phyloP scores from a whole-genome alignment of 768 basidiomycete genomes.

The Russula abietina region DNA sequence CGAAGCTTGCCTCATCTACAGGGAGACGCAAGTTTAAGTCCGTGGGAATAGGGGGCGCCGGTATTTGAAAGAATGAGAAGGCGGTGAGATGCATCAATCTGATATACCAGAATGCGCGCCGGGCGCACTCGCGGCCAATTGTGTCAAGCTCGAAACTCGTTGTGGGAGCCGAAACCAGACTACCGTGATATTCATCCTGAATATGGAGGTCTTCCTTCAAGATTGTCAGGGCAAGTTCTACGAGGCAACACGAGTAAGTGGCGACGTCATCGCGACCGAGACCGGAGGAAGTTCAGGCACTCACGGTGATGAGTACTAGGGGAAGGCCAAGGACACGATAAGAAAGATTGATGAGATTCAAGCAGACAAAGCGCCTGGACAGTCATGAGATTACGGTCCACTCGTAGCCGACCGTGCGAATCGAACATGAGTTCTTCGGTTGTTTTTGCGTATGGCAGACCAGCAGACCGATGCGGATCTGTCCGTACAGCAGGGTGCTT shows the following conservation, averaged over 20 bases:
- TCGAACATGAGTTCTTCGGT: constrained; percentile 70
- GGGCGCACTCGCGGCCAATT: constrained; percentile 72
- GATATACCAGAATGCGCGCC: constrained; percentile 77
- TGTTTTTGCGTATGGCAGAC: constrained; percentile 44
- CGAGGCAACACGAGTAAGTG: constrained; percentile 21
- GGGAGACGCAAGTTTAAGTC: constrained; percentile 62
- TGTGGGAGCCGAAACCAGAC: constrained; percentile 52
- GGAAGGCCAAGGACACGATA: constrained; percentile 24
- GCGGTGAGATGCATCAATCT: constrained; percentile 51
- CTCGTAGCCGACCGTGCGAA: constrained; percentile 53
- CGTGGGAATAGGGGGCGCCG: constrained; percentile 34
- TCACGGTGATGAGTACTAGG: constrained; percentile 28
- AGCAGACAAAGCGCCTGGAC: constrained; percentile 73
- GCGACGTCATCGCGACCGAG: constrained; percentile 3
- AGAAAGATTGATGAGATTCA: constrained; percentile 55
- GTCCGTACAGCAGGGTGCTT: constrained; percentile 58
- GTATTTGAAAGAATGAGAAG: constrained; percentile 37
- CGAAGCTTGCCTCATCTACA: constrained; percentile 78
- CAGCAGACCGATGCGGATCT: constrained; percentile 36
- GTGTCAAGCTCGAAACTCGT: constrained; percentile 53
- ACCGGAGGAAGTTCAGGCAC: constrained; percentile 13
- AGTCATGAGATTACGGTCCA: constrained; percentile 59
- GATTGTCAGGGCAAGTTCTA: constrained; percentile 61
- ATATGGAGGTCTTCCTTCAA: constrained; percentile 63
- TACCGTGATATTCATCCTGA: constrained; percentile 55